Evolutionary conservation across 805 yeast species (phyloP).

Genomic region (Yamadazyma scolyti): DNA sequence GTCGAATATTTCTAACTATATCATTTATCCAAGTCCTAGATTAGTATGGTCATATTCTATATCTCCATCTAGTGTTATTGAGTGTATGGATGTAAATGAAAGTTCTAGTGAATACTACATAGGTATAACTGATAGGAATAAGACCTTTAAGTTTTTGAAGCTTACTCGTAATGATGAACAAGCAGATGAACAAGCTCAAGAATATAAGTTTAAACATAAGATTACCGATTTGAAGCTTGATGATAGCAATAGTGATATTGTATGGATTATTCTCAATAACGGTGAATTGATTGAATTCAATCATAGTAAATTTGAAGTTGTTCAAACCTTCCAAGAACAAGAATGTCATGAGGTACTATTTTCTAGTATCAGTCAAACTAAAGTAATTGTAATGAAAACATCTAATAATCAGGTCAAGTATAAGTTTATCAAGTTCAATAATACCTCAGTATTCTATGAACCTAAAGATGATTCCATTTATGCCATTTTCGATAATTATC

Average conservation of each 20-base stretch:
- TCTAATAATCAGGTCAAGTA: conserved; percentile 14
- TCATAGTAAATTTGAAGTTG: conserved; percentile 3
- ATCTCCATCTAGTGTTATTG: conserved; percentile 44
- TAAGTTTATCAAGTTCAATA: conserved; percentile 21
- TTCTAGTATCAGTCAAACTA: conserved; percentile 7
- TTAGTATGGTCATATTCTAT: conserved; percentile 53
- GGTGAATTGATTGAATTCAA: conserved; percentile 4
- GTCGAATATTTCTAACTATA: conserved; percentile 48
- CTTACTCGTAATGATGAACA: conserved; percentile 16
- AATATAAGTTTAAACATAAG: conserved; percentile 4
- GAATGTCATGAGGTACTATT: conserved; percentile 3
- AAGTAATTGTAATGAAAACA: conserved; percentile 10
- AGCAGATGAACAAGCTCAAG: conserved; percentile 6
- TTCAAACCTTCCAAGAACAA: conserved; percentile 3
- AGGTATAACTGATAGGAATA: conserved; percentile 35
- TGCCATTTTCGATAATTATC: conserved; percentile 4
- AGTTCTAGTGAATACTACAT: conserved; percentile 22
- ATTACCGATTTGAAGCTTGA: conserved; percentile 2
- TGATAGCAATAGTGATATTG: conserved; percentile 1
- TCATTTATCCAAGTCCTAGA: conserved; percentile 55
- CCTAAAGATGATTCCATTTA: conserved; percentile 6
- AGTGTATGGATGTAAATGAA: conserved; percentile 32
- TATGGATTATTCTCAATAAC: conserved; percentile 2
- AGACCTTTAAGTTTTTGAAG: conserved; percentile 20
- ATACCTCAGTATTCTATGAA: conserved; percentile 3